Evolutionary conservation across 176 grass and related monocot species (phyloP), one percentile per base, ranked within the genome.

Genomic region (Musa acuminata): DNA sequence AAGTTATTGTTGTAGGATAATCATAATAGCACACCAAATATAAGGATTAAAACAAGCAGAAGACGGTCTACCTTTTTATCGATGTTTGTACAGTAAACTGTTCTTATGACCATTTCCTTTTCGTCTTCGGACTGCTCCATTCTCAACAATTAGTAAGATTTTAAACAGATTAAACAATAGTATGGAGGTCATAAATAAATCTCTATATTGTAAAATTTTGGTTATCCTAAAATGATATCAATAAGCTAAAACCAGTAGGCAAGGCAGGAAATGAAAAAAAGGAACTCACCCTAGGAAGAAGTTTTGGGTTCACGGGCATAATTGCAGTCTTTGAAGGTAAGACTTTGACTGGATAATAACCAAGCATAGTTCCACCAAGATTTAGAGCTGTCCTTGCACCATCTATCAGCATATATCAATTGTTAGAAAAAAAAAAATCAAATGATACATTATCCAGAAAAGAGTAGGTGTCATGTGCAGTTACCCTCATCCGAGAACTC

Each of bases 51-150:
- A 50, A n/a, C 8, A 51, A 51, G 24, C 9, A 70, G 48, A 51
- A 50, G 16, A 8, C 8, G 21, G 10, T 0, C 22, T 87, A 97
- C 93, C 93, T 85, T 87, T 53, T 88, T 97, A 90, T 97, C 90
- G 86, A 92, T 97, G 80, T 97, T 97, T 93, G 93, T 90, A 92
- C 93, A 97, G 75, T 97, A 97, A 75, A 93, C 84, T 25, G 93
- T 97, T 43, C 90, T 77, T 52, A 97, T 83, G 54, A 93, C 93
- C 93, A 97, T 93, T 80, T 90, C 90, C 85, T 84, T 97, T 69
- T 97, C 93, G 54, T 93, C 87, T 53, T 97, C 87, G 7, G 93
- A 80, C 93, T 97, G 87, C 55, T 49, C 26, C 29, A 14, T 64
- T 8, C 19, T 26, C 9, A 70, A 64, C 20, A 51, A 49, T 72